Evolutionary conservation across 108 stramenopile genomes (phyloP).

Genomic region (Nannochloropsis gaditana): DNA sequence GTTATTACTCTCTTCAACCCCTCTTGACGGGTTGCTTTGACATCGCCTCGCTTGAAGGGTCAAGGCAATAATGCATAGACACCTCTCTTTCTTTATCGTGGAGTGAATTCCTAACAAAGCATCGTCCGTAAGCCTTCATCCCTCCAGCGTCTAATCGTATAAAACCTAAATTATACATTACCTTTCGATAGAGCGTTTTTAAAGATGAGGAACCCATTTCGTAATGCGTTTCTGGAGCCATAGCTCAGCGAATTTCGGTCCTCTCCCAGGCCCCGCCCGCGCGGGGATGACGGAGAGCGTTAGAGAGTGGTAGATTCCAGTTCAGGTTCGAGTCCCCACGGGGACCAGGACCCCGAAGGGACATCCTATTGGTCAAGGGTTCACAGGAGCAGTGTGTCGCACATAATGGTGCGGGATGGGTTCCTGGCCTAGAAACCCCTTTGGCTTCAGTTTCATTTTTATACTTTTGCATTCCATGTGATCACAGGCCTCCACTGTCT

Average conservation of each 20-base stretch:
- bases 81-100: too few relatives aligned
- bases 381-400: not conserved
- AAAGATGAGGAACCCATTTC: too few relatives aligned
- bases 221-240: not conserved
- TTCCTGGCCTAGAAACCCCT: not conserved
- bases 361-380: slow-evolving; percentile 12
- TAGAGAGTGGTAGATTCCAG: slow-evolving; percentile 12
- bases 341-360: not conserved
- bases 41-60: too few relatives aligned
- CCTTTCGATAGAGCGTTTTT: too few relatives aligned
- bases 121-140: too few relatives aligned
- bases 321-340: not conserved
- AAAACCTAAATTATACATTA: too few relatives aligned
- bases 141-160: too few relatives aligned
- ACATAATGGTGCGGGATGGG: not conserved
- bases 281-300: not conserved
- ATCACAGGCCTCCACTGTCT: too few relatives aligned
- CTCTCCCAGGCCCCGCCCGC: not conserved
- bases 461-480: not conserved
- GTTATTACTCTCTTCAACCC: too few relatives aligned
- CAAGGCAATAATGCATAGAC: too few relatives aligned
- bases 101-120: too few relatives aligned
- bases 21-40: too few relatives aligned
- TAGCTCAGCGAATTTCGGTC: not conserved
- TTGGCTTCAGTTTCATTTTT: not conserved